Evolutionary conservation across 345 rosid genomes (phyloP), one percentile per base, ranked within the genome.

Genomic region (Eucalyptus dawsonii): DNA sequence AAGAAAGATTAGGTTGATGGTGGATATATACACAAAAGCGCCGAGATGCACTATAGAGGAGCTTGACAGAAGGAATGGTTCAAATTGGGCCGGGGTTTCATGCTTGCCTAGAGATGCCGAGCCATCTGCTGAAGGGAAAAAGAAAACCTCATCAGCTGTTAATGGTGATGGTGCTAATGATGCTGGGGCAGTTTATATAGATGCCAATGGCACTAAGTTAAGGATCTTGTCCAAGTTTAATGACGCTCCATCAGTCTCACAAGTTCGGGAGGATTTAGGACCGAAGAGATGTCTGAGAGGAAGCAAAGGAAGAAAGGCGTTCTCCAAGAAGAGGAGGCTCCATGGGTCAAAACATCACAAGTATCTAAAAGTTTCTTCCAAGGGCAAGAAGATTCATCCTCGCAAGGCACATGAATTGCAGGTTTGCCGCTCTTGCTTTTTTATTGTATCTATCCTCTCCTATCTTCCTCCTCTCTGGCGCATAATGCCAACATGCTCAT

Each of bases 31-130:
- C 49, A 89, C 92, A 81, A 94, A 96, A 21, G 99, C 99, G 3
- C 91, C 87, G 56, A 90, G 40, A 19, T 94, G 97, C 93, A 97
- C 99, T 1, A 90, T 98, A 69, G 99, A 96, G 91, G 99, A 97
- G 92, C 99, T 96, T 91, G 98, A 98, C 86, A 90, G 92, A 89
- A 95, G 98, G 93, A 97, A 97, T 91, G 99, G 99, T 50, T 95
- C 95, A 81, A 94, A 54, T 90, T 95, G 97, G 95, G 94, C 95
- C 4, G 86, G 91, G 4, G 88, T 91, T 80, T 90, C 92, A 88
- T 93, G 91, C 94, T 94, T 72, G 76, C 89, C 87, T 34, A 96
- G 91, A 89, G 88, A 91, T 69, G 94, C 92, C 65, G 87, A 89
- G 87, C 88, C 91, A 89, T 88, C 86, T 83, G 93, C 92, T 85